These are phyloP conservation scores for Lasiodiplodia citricola DNA, from an alignment of 2,329 filamentous ascomycete genomes.

Conservation along the genomic window DNA sequence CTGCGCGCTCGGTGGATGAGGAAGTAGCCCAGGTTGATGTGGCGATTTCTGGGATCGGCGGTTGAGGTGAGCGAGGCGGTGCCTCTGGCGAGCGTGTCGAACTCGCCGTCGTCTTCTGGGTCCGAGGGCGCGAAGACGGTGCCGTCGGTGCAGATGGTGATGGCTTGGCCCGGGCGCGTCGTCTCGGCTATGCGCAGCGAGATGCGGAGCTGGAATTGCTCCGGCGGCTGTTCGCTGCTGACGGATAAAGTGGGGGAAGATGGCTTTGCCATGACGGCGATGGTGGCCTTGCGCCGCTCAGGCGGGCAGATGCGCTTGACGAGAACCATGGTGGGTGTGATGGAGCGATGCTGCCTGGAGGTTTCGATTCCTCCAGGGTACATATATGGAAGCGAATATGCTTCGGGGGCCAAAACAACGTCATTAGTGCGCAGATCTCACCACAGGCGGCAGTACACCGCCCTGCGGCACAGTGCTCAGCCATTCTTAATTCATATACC, in stretches of 20 bases:
- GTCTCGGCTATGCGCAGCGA: background rate
- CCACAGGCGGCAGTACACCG: too few species aligned
- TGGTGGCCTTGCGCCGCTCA: conserved; percentile 45
- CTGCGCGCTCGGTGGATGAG: background rate
- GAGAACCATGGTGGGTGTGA: background rate
- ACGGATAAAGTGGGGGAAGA: conserved; percentile 72
- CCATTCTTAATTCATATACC: too few species aligned
- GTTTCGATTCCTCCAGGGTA: background rate
- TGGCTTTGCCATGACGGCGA: conserved; percentile 71
- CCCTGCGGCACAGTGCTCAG: too few species aligned
- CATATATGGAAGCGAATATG: too few species aligned
- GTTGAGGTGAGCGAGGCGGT: background rate
- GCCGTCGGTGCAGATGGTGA: background rate
- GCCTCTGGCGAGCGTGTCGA: background rate
- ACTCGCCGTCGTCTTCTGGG: too few species aligned
- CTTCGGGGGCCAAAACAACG: too few species aligned
- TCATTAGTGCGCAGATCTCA: too few species aligned
- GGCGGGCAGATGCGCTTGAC: conserved; percentile 1
- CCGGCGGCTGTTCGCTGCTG: conserved; percentile 71
- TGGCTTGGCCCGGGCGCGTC: background rate
- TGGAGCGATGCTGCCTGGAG: background rate
- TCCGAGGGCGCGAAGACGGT: background rate
- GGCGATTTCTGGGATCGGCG: background rate
- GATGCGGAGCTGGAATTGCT: conserved; percentile 43
- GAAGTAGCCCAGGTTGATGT: background rate